A percentile compares a stretch with the other conserved stretches of the same genome.
Evolutionary conservation across 176 grass and related monocot species (phyloP).

Genomic region (Typha latifolia): DNA sequence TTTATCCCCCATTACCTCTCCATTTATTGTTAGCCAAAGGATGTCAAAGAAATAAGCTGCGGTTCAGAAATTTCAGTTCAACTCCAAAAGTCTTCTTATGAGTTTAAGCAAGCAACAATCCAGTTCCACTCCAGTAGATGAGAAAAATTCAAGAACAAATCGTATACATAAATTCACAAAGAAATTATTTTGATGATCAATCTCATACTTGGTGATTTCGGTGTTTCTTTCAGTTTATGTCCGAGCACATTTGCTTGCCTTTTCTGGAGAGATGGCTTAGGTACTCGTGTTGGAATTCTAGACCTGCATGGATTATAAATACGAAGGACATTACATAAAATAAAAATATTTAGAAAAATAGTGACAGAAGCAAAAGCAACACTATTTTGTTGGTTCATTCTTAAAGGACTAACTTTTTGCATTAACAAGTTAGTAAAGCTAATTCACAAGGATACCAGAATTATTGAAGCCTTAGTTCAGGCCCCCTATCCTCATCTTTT

Average conservation of each 20-base stretch:
- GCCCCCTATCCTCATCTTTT: too few species aligned
- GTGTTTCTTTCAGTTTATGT: constrained; percentile 54
- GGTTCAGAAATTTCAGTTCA: too few species aligned
- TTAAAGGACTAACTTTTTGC: too few species aligned
- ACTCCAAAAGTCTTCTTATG: not conserved
- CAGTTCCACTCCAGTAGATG: not conserved
- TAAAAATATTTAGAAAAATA: not conserved
- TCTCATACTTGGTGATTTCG: constrained; percentile 58
- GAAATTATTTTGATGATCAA: not conserved
- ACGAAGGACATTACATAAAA: constrained; percentile 3
- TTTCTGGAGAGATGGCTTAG: constrained; percentile 37
- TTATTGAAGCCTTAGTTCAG: too few species aligned
- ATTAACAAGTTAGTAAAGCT: too few species aligned
- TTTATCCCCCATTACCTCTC: too few species aligned
- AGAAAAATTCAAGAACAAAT: not conserved
- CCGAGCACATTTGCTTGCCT: constrained; percentile 31
- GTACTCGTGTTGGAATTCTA: constrained; percentile 38
- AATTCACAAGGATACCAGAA: too few species aligned
- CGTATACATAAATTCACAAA: not conserved
- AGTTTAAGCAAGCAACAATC: not conserved
- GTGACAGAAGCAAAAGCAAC: not conserved
- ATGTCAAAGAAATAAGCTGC: too few species aligned
- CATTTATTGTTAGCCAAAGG: too few species aligned
- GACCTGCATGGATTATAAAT: constrained; percentile 22
- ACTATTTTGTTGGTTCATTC: too few species aligned